These are phyloP conservation scores for Beauveria bassiana DNA, from an alignment of 2,329 filamentous ascomycete genomes.

Conservation along the genomic window DNA sequence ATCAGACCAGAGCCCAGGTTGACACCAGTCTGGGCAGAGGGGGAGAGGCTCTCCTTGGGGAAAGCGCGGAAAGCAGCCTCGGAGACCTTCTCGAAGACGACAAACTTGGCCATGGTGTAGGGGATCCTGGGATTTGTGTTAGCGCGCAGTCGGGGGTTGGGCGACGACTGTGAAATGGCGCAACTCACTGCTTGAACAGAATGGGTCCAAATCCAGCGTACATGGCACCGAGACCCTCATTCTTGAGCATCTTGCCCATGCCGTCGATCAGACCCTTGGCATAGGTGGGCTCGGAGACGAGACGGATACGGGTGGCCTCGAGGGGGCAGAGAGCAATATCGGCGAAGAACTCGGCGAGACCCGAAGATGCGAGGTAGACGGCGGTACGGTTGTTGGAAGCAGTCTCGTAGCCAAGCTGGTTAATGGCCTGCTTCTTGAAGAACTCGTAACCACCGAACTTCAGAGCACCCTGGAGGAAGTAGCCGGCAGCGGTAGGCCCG, in stretches of 20 bases:
- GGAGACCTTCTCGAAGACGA: constrained; percentile 83
- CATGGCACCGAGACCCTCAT: constrained; percentile 70
- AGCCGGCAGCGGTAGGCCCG: constrained; percentile 72
- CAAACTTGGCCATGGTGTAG: constrained; percentile 94
- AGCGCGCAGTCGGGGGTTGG: not conserved
- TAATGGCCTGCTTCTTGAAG: constrained; percentile 82
- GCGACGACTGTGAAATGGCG: no score
- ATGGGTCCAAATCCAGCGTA: constrained; percentile 80
- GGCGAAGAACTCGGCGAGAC: constrained; percentile 53
- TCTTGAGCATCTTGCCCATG: constrained; percentile 67
- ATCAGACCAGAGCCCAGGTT: constrained; percentile 58
- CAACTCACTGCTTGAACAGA: constrained; percentile 46
- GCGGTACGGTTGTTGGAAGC: constrained; percentile 65
- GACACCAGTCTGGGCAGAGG: constrained; percentile 65
- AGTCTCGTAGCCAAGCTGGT: constrained; percentile 62
- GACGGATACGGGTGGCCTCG: constrained; percentile 80
- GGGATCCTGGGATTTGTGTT: constrained; percentile 51
- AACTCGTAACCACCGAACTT: constrained; percentile 87
- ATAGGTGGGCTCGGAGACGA: constrained; percentile 73
- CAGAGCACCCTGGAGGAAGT: constrained; percentile 82
- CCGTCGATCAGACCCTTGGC: constrained; percentile 65
- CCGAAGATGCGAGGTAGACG: constrained; percentile 62
- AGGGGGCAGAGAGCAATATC: constrained; percentile 76
- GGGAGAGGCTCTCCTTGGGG: constrained; percentile 64
- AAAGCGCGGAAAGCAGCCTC: constrained; percentile 61